Evolutionary conservation across 148 eudicot genomes (phyloP), one percentile per base, ranked within the genome.

Genomic region (Diospyros lotus): DNA sequence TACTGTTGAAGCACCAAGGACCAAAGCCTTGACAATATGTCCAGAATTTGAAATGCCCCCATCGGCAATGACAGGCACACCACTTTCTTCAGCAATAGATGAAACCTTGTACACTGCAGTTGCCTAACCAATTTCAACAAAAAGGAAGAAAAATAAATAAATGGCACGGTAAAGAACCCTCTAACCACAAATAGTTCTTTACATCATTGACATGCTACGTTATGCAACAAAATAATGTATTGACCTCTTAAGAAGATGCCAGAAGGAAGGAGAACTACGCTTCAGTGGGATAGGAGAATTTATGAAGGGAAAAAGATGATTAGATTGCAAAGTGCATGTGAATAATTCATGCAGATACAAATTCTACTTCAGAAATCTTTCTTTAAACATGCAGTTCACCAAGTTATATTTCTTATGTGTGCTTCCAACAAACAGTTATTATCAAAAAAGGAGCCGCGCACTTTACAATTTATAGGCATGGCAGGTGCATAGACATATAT

Each of bases 11-110:
- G 97, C 98, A 8, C 98, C 98, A 18, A 94, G 89, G 6, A 79
- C 80, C 81, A 92, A 77, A 73, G 98, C 98, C 81, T 91, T 92
- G 43, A 92, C 97, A 73, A 94, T 89, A 80, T 94, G 98, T 39
- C 97, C 98, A 5, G 97, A 92, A 80, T 92, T 94, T 15, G 98
- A 90, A 76, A 94, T 94, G 43, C 98, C 97, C 45, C 98, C 98
- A 81, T 94, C 97, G 75, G 98, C 98, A 65, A 94, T 89, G 62
- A 94, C 82, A 74, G 97, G 98, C 52, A 94, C 85, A 41, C 89
- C 92, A 81, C 85, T 77, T 75, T 82, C 79, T 56, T 86, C 87
- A 60, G 98, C 97, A 82, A 92, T 61, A 38, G 90, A 85, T 42
- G 97, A 87, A 41, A 90, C 98, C 91, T 94, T 90, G 84, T 92